Base-by-base conservation (phyloP, 352 stramenopile genomes). In the Stephanocyclus meneghinianus region DNA sequence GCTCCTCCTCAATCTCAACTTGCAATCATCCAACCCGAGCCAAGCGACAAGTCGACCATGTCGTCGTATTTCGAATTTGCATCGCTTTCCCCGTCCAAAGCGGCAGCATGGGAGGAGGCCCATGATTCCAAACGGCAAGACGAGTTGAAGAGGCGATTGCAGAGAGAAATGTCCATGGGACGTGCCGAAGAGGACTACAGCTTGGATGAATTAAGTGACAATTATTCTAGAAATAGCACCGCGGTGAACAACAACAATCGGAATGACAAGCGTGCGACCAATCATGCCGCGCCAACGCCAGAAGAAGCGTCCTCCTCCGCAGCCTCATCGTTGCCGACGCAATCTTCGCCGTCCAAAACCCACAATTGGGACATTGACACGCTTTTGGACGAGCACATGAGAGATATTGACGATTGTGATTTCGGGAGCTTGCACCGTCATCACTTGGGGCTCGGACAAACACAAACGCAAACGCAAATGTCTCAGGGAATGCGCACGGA, bases 301-400 rank as follows among this genome's bases (percentile, higher is more conserved):
- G 56, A 45, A 64, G 18, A 26, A 21, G 30, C 9, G 21, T 16
- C 35, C 18, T 64, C 56, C 16, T 64, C 56, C 10, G 56, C 35
- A 3, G 37, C 35, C 15, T 67, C 59, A 0, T 53, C 59, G 13
- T 35, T 53, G 59, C 37, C 59, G 2, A 13, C 56, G 26, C 35
- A 45, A 16, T 29, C 16, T 11, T 35, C 51, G 42, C 35, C 10
- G 50, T 18, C 21, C 30, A 55, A 55, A 26, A 0, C 13, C 11
- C 18, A 56, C 18, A 53, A 55, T 48, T 71, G 45, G 29, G 62
- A 71, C 47, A 50, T 71, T 15, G 62, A 71, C 45, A 45, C 45
- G 1, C 44, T 71, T 9, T 32, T 71, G 47, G 62, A 71, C 4
- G 15, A 71, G 21, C 44, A 71, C 6, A 50, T 71, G 18, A 18